Evolutionary conservation across 2,329 filamentous ascomycete genomes (phyloP).

Genomic region (Epichloe aotearoae): DNA sequence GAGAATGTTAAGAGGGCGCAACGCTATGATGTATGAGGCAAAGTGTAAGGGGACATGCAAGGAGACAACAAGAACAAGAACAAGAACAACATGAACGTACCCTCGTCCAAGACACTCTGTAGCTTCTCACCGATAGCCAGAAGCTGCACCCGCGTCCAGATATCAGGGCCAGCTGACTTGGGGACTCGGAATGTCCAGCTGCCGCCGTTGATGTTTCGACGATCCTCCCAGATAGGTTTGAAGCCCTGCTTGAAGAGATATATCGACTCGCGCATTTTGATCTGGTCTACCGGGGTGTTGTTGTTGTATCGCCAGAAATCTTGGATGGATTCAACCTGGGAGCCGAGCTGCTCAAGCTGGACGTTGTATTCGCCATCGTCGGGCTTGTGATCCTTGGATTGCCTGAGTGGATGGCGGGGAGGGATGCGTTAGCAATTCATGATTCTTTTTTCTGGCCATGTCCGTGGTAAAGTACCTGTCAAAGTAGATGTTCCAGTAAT

Average conservation of each 20-base stretch:
- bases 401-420: slow-evolving; percentile 7
- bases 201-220: slow-evolving; percentile 72
- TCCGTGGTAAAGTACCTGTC: slow-evolving; percentile 30
- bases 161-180: slow-evolving; percentile 57
- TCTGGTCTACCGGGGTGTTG: slow-evolving; percentile 63
- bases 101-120: slow-evolving; percentile 57
- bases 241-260: slow-evolving; percentile 72
- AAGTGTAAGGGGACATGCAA: too few relatives aligned
- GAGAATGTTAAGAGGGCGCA: too few relatives aligned
- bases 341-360: slow-evolving; percentile 48
- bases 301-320: slow-evolving; percentile 78
- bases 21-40: too few relatives aligned
- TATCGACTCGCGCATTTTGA: slow-evolving; percentile 64
- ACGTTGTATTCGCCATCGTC: slow-evolving; percentile 35
- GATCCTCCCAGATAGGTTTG: slow-evolving; percentile 70
- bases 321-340: slow-evolving; percentile 64
- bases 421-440: not conserved
- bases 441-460: not conserved
- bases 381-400: slow-evolving; percentile 30
- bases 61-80: not conserved
- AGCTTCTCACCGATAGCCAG: slow-evolving; percentile 74
- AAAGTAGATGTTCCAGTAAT: slow-evolving; percentile 66
- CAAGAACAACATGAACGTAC: slow-evolving; percentile 30
- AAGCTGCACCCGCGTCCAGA: slow-evolving; percentile 72
- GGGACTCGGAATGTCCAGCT: slow-evolving; percentile 87